Conservation (phyloP, 805 yeast species). For the Cyberlindnera euphorbiae region DNA sequence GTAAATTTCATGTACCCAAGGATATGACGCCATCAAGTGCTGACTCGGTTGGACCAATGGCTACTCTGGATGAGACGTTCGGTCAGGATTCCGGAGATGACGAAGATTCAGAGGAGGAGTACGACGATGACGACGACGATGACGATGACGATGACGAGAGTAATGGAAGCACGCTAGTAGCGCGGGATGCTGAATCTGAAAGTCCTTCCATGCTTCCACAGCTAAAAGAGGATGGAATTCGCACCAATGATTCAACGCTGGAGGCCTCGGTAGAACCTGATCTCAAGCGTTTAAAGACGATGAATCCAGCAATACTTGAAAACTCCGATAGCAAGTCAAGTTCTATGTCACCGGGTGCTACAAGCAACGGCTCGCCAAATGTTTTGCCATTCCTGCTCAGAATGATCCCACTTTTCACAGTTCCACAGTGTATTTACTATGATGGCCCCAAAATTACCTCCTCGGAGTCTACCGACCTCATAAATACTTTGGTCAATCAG, state of each 20-base stretch:
- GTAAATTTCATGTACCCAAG: slow-evolving; percentile 66
- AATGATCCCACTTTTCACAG: slow-evolving; percentile 55
- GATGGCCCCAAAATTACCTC: slow-evolving; percentile 29
- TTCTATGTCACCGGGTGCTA: slow-evolving; percentile 10
- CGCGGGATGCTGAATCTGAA: no score
- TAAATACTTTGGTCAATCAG: slow-evolving; percentile 30
- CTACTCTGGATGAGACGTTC: slow-evolving; percentile 11
- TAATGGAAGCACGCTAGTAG: no score
- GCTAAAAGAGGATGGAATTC: neutral
- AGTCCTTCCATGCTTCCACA: no score
- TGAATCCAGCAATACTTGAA: slow-evolving; percentile 7
- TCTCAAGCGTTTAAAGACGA: slow-evolving; percentile 12
- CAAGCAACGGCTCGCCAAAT: slow-evolving; percentile 47
- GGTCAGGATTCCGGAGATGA: slow-evolving; percentile 24
- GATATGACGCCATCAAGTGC: slow-evolving; percentile 13
- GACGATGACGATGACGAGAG: slow-evolving; percentile 17
- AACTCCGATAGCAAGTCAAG: slow-evolving; percentile 2
- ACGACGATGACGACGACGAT: slow-evolving; percentile 15
- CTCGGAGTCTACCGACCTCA: slow-evolving; percentile 2
- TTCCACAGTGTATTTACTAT: slow-evolving; percentile 49
- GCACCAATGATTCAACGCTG: neutral
- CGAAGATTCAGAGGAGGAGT: slow-evolving; percentile 23
- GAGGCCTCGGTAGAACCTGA: slow-evolving; percentile 18
- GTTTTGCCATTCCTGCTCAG: slow-evolving; percentile 66
- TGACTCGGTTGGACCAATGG: slow-evolving; percentile 20